These are phyloP conservation scores for Fusarium pininemorale DNA, from an alignment of 2,329 filamentous ascomycete species.

Conservation along the genomic window DNA sequence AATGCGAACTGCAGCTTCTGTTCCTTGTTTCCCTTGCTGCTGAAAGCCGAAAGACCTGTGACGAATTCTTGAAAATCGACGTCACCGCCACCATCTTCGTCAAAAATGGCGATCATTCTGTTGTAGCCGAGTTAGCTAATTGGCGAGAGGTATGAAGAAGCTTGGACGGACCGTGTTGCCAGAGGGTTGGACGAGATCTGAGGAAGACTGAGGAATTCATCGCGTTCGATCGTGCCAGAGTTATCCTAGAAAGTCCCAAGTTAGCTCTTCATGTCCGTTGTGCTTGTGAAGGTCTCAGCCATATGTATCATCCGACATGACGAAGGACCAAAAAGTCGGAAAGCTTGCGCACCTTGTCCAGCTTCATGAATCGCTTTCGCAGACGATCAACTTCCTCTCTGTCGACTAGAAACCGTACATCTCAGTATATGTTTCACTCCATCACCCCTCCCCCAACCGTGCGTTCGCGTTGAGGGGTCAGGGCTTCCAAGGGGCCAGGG, in stretches of 20 bases:
- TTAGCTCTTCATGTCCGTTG: neutral
- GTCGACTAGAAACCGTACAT: constrained; percentile 72
- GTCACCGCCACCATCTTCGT: constrained; percentile 96
- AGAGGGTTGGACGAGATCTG: constrained; percentile 98
- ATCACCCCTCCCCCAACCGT: constrained; percentile 8
- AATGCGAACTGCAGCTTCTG: constrained; percentile 98
- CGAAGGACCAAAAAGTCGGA: constrained; percentile 1
- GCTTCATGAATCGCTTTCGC: constrained; percentile 98
- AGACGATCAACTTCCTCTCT: constrained; percentile 95
- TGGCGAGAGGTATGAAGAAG: neutral
- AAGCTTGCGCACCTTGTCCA: constrained; percentile 80
- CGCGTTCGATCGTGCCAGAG: constrained; percentile 97
- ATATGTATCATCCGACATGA: neutral
- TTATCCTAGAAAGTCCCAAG: constrained; percentile 73
- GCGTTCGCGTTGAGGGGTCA: constrained; percentile 2
- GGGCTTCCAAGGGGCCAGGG: constrained; percentile 14
- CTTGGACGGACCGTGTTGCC: constrained; percentile 77
- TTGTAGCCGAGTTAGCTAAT: constrained; percentile 9
- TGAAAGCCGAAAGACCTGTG: constrained; percentile 92
- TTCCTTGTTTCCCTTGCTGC: constrained; percentile 98
- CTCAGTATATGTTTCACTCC: constrained; percentile 25
- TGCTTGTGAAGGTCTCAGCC: neutral
- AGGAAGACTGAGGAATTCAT: constrained; percentile 95
- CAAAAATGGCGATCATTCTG: constrained; percentile 99
- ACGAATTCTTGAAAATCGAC: constrained; percentile 99